These are phyloP conservation scores for Salix arbutifolia DNA, from an alignment of 345 rosid genomes.

Conservation along the genomic window DNA sequence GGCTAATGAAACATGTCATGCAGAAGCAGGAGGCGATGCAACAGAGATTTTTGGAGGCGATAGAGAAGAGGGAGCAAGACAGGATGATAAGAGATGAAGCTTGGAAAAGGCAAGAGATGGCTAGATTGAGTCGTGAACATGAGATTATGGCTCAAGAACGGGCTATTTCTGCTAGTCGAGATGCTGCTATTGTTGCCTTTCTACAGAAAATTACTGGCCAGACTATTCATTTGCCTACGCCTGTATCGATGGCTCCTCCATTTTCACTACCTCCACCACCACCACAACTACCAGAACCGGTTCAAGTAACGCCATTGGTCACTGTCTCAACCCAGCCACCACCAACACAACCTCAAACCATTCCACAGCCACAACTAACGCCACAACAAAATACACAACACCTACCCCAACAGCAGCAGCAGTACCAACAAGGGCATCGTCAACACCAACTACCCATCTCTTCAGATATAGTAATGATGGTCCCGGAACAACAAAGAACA, in stretches of 20 bases:
- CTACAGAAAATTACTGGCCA: slow-evolving; percentile 78
- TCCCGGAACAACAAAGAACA: slow-evolving; percentile 49
- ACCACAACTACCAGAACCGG: slow-evolving; percentile 21
- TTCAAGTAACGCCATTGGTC: slow-evolving; percentile 12
- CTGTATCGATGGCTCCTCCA: slow-evolving; percentile 21
- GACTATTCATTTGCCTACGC: slow-evolving; percentile 54
- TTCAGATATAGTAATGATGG: slow-evolving; percentile 36
- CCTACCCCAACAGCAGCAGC: slow-evolving; percentile 3
- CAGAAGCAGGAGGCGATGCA: slow-evolving; percentile 83
- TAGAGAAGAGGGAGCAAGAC: slow-evolving; percentile 81
- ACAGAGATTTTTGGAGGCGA: slow-evolving; percentile 60
- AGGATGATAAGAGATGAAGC: slow-evolving; percentile 72
- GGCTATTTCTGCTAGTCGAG: slow-evolving; percentile 59
- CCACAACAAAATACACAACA: slow-evolving; percentile 4
- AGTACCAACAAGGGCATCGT: slow-evolving; percentile 16
- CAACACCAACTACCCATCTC: slow-evolving; percentile 21
- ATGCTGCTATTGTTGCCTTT: slow-evolving; percentile 58
- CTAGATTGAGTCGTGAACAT: slow-evolving; percentile 58
- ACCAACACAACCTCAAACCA: not conserved
- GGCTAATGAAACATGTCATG: slow-evolving; percentile 67
- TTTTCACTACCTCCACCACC: slow-evolving; percentile 20
- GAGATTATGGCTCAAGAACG: slow-evolving; percentile 69
- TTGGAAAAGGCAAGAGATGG: slow-evolving; percentile 74
- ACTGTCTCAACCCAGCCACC: slow-evolving; percentile 17
- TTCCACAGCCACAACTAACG: not conserved